Evolutionary conservation across 192 early-diverging fungal genomes (phyloP), one percentile per base, ranked within the genome.

Genomic region (Backusella tuberculispora): DNA sequence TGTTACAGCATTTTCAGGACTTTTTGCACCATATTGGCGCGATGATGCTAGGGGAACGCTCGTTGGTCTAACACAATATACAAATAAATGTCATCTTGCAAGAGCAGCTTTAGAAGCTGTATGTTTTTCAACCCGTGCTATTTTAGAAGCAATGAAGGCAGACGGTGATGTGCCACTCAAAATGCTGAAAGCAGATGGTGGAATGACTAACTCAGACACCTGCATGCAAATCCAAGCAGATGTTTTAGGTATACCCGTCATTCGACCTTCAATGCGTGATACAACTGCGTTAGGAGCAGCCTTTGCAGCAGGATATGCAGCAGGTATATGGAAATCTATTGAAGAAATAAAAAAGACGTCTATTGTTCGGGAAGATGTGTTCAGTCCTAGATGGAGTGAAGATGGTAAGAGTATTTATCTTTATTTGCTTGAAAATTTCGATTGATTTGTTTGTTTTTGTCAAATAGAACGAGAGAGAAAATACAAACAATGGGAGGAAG

Each of bases 21-120:
- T 98, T 40, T 98, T 95, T 87, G 95, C 97, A 5, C 97, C 97
- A 6, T 94, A 98, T 82, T 98, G 97, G 97, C 85, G 95, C 37
- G 92, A 94, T 66, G 97, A 98, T 85, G 95, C 94, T 15, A 90
- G 95, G 41, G 95, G 93, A 26, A 88, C 88, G 71, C 91, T 98
- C 63, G 88, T 95, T 65, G 97, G 97, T 7, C 82, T 98, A 64
- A 97, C 97, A 2, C 93, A 95, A 77, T 96, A 91, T 75, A 92
- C 94, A 21, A 96, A 90, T 60, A 94, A 94, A 75, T 83, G 85
- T 37, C 97, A 98, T 80, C 88, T 98, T 71, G 88, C 90, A 37
- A 86, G 97, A 34, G 95, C 97, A 2, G 93, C 93, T 15, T 87
- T 98, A 5, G 97, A 98, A 79, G 91, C 95, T 5, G 90, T 94